Evolutionary conservation across 345 rosid genomes (phyloP), one percentile per base, ranked within the genome.

Genomic region (Aethionema arabicum): DNA sequence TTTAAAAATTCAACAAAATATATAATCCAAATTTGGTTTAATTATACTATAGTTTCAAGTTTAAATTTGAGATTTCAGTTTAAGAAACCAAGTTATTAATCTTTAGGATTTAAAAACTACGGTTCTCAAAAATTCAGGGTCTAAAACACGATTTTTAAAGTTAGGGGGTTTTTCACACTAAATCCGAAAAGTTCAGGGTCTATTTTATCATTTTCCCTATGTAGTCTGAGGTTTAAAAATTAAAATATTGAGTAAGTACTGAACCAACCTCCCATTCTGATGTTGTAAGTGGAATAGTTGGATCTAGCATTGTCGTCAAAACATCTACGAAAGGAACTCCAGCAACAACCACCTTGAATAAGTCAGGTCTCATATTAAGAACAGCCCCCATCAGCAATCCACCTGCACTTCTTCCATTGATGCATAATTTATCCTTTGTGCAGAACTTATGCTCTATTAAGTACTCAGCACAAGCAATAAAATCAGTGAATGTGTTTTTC

Each of bases 311-410:
- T 63, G 97, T 93, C 31, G 97, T 93, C 81, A 93, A 5, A 41
- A 66, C 99, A 74, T 93, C 99, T 45, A 93, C 91, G 50, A 93
- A 93, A 68, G 99, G 99, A 46, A 93, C 99, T 62, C 90, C 96
- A 49, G 95, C 96, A 63, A 93, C 66, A 52, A 80, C 97, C 72
- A 82, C 88, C 82, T 83, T 90, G 77, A 90, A 93, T 72, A 90
- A 79, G 79, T 90, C 95, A 31, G 99, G 97, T 64, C 97, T 87
- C 99, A 90, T 90, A 69, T 85, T 93, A 62, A 93, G 87, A 73
- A 93, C 95, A 68, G 96, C 82, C 66, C 99, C 99, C 49, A 85
- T 78, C 69, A 93, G 85, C 77, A 93, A 73, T 12, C 99, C 99
- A 59, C 99, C 97, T 3, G 97, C 99, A 70, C 97, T 93, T 75